Evolutionary conservation across 441 rosid species (phyloP), one percentile per base, ranked within the genome.

Genomic region (Hypseocharis bilobata): DNA sequence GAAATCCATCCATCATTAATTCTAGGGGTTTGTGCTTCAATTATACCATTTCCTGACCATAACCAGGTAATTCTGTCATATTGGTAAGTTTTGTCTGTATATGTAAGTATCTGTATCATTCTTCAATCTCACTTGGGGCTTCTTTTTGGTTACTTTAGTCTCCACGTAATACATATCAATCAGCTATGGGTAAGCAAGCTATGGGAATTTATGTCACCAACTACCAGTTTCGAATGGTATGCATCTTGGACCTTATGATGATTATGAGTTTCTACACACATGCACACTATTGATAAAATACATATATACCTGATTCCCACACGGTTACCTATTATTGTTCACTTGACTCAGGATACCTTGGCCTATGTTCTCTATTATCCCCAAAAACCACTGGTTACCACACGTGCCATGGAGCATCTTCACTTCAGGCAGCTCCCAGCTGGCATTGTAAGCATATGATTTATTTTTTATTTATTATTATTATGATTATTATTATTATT

Each of bases 121-220:
- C 6, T 23, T 25, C 40, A 23, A 29, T 61, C 58, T 64, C 11
- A 58, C 67, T 70, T 69, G 52, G 62, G n/a, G n/a, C n/a, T 60
- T 72, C 14, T 30, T 69, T 5, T 74, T 73, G 73, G 61, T 82
- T 63, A 32, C 3, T 30, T 57, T 75, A 93, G 99, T 93, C 99
- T 49, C 97, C 96, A 0, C 96, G 99, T 91, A 93, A 93, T 73
- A 93, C 97, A 0, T 93, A 93, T 80, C 99, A 93, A 77, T 93
- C 99, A 60, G 97, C 99, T 40, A 93, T 93, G 97, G 99, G 99
- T 52, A 93, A 93, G 84, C 99, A 93, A 86, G 99, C 97, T 58
- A 91, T 93, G 97, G 99, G 99, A 70, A 91, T 93, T 34, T 93
- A 93, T 63, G 99, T 91, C 69, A 93, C 99, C 32, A 93, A 93